Evolutionary conservation across 768 basidiomycete species (phyloP).

Genomic region (Tulasnella sp.): DNA sequence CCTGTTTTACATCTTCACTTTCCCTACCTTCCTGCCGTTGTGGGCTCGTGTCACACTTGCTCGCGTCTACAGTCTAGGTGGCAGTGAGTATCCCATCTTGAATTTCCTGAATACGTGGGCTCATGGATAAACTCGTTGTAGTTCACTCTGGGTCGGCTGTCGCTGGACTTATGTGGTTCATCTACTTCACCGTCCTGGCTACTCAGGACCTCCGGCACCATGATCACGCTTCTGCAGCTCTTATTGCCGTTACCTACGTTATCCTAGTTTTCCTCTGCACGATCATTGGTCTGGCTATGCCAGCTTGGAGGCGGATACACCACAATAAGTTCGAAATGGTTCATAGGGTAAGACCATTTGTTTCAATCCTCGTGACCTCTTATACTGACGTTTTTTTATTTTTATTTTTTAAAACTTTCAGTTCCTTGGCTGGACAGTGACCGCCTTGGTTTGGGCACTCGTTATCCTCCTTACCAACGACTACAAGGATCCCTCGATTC

Average conservation of each 20-base stretch:
- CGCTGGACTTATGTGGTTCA: slow-evolving; percentile 17
- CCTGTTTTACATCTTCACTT: slow-evolving; percentile 9
- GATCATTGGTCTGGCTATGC: slow-evolving; percentile 44
- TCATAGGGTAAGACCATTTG: slow-evolving; percentile 30
- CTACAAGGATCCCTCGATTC: slow-evolving; percentile 32
- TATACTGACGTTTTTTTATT: neutral
- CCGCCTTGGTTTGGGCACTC: slow-evolving; percentile 47
- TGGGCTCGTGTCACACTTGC: slow-evolving; percentile 6
- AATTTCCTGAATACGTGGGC: neutral
- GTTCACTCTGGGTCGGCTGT: slow-evolving; percentile 18
- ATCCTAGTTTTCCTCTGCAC: slow-evolving; percentile 39
- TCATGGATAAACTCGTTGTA: neutral
- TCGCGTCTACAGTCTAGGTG: slow-evolving; percentile 11
- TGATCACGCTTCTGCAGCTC: slow-evolving; percentile 8
- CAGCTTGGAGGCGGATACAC: slow-evolving; percentile 35
- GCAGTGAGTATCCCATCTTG: slow-evolving; percentile 1
- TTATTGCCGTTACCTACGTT: slow-evolving; percentile 19
- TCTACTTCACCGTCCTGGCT: slow-evolving; percentile 17
- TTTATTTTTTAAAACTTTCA: too few species aligned
- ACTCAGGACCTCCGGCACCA: slow-evolving; percentile 4
- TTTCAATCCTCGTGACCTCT: neutral
- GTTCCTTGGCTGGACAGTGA: slow-evolving; percentile 46
- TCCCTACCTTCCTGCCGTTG: slow-evolving; percentile 4
- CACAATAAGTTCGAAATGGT: slow-evolving; percentile 47
- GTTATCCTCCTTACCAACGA: slow-evolving; percentile 45